Evolutionary conservation across 2,329 filamentous ascomycete species (phyloP), one percentile per base, ranked within the genome.

Genomic region (Berkeleyomyces basicola): DNA sequence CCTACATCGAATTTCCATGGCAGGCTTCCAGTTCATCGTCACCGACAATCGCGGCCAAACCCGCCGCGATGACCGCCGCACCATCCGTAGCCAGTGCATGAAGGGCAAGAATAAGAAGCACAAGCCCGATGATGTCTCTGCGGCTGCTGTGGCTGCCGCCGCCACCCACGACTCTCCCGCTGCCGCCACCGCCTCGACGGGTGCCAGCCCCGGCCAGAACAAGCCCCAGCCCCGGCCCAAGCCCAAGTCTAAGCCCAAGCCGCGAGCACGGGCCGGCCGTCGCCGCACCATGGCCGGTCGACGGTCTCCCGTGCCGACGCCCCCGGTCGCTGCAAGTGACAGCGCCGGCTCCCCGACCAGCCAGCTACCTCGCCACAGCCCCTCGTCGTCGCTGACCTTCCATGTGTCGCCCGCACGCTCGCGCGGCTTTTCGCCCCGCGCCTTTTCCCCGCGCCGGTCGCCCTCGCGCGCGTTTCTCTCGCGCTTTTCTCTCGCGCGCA

Each of bases 21-120:
- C 63, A 33, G 60, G 63, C 55, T 64, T 64, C 61, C 63, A 66
- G 44, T 66, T 66, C 63, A 66, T 65, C 46, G 58, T 66, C 58
- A 65, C 65, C 14, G 65, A 66, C 44, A 63, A 66, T 42, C 59
- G 65, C 58, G 62, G 64, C 40, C 63, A 66, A 36, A 64, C 63
- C 16, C 59, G 60, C n/a, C 59, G 63, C n/a, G 63, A 64, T 16
- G 63, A 64, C 53, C 59, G 63, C 10, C 59, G 60, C 43, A 64
- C 63, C 7, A 64, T 64, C 46, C 63, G 63, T 46, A 64, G 63
- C 46, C 63, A 64, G 42, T 64, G 63, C 31, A 64, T 64, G 63
- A 64, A 64, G 51, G 63, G 63, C 43, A 64, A 64, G 14, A 64
- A 64, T 11, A 64, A 57, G 6, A 64, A 64, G 47, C 31, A 47